Percentiles rank a stretch among this genome's conserved stretches.
phyloP scores from a whole-genome alignment of 441 rosid species.

The Erodium trifolium region DNA sequence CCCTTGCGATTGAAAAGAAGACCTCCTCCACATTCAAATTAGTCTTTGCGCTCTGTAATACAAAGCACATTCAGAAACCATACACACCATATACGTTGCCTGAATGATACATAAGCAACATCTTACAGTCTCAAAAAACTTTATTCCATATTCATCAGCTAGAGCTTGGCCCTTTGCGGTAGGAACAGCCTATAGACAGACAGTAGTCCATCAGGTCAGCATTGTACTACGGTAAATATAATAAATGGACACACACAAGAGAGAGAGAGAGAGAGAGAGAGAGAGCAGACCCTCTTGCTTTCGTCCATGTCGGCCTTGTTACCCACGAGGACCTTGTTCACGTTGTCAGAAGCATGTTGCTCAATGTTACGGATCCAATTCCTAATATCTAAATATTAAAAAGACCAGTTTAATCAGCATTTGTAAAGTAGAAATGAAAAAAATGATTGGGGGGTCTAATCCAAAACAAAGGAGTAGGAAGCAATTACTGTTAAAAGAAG shows the following conservation, averaged over 20 bases:
- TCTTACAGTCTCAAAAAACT: slow-evolving; percentile 78
- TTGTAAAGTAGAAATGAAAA: not conserved
- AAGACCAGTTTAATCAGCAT: not conserved
- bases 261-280: not conserved
- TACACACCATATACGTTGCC: slow-evolving; percentile 28
- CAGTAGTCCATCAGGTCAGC: not conserved
- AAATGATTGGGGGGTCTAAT: no score
- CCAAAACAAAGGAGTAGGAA: slow-evolving; percentile 14
- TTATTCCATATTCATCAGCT: slow-evolving; percentile 59
- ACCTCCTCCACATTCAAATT: slow-evolving; percentile 80
- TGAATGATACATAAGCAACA: slow-evolving; percentile 50
- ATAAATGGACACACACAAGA: not conserved
- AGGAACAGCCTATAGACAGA: slow-evolving; percentile 53
- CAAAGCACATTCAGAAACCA: not conserved
- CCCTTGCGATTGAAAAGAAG: slow-evolving; percentile 83
- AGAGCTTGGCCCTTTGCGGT: slow-evolving; percentile 45
- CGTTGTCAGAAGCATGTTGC: slow-evolving; percentile 81
- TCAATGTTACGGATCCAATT: slow-evolving; percentile 86
- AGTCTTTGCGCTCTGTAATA: not conserved
- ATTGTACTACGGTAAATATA: not conserved
- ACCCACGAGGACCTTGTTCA: slow-evolving; percentile 77
- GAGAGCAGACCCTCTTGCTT: slow-evolving; percentile 57
- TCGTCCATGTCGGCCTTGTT: slow-evolving; percentile 93
- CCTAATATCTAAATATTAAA: slow-evolving; percentile 47
- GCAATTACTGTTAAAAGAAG: slow-evolving; percentile 82